A percentile compares a stretch with the other conserved stretches of the same genome.
Evolutionary conservation across 2,329 filamentous ascomycete species (phyloP).

Genomic region (Sporothrix protearum): DNA sequence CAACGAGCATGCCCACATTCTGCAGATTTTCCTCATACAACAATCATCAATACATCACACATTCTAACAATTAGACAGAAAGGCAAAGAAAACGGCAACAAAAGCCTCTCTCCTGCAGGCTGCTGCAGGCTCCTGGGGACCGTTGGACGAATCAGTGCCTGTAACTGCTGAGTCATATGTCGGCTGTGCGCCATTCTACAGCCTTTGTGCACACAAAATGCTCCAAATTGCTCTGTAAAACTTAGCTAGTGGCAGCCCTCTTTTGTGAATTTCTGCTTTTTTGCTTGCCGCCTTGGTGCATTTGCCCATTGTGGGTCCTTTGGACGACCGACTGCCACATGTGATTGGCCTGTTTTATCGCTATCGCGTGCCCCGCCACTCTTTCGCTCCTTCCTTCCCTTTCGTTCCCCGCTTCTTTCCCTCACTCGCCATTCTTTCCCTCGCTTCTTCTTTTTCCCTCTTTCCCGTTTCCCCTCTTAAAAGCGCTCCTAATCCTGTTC

Average conservation of each 20-base stretch:
- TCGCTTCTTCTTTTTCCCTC: slow-evolving; percentile 20
- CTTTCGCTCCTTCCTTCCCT: slow-evolving; percentile 7
- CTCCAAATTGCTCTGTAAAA: background rate
- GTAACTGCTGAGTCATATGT: slow-evolving; percentile 2
- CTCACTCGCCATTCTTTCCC: slow-evolving; percentile 16
- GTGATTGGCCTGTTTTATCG: slow-evolving; percentile 21
- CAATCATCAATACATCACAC: too few relatives aligned
- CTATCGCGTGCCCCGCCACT: slow-evolving; percentile 29
- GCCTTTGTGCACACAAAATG: background rate
- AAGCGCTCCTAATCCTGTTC: slow-evolving; percentile 15
- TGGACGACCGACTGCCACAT: background rate
- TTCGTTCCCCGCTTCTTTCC: slow-evolving; percentile 22
- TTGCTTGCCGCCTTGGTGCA: slow-evolving; percentile 12
- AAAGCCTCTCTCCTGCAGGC: background rate
- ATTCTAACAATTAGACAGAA: too few relatives aligned
- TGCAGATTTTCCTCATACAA: too few relatives aligned
- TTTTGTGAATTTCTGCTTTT: background rate
- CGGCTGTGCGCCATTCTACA: background rate
- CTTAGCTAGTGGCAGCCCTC: slow-evolving; percentile 7
- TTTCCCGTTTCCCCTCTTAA: slow-evolving; percentile 13
- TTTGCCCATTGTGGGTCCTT: slow-evolving; percentile 22
- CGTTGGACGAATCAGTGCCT: background rate
- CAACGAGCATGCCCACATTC: too few relatives aligned
- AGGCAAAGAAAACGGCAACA: background rate
- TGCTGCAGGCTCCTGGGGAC: background rate